Evolutionary conservation across 257 asterid species (phyloP), one percentile per base, ranked within the genome.

Genomic region (Cordia subcordata): DNA sequence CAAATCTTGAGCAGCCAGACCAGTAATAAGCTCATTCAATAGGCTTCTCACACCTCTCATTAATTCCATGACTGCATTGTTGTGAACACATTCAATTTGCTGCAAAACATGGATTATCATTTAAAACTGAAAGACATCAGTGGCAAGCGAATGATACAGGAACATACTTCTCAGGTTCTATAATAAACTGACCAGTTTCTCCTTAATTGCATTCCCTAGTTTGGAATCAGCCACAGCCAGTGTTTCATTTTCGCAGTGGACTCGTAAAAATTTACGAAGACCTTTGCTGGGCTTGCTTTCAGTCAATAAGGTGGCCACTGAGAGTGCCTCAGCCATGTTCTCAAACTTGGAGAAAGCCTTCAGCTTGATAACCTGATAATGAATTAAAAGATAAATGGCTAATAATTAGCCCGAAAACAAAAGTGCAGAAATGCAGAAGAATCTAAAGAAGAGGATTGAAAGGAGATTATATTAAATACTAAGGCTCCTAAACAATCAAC

Each of bases 31-130:
- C 44, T 90, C 94, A 21, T 84, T 76, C 74, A 85, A 65, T 46
- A 86, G 94, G 72, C 87, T 86, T 65, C 97, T 84, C 8, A 90
- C 85, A 11, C 96, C 97, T 73, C 97, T 82, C 97, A 87, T 90
- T 61, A 90, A 68, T 66, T 90, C 97, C 96, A 84, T 86, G 46
- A 90, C 88, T 18, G 79, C 71, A 73, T 81, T 81, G 77, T 84
- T 84, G 69, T 90, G 97, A 55, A 86, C 82, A 66, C 96, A 90
- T 17, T 87, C 97, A 60, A 90, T 90, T 82, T 84, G 79, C 97
- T 90, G 81, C 58, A 14, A 22, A 66, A 32, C 18, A 39, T 17
- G 52, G 13, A 60, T 17, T 17, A 16, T 50, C 9, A 27, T 38
- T 37, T 27, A 2, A 53, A 60, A 11, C 59, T 54, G 14, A 22